phyloP scores from a whole-genome alignment of 2,329 filamentous ascomycete species.

The Talaromyces sp. region DNA sequence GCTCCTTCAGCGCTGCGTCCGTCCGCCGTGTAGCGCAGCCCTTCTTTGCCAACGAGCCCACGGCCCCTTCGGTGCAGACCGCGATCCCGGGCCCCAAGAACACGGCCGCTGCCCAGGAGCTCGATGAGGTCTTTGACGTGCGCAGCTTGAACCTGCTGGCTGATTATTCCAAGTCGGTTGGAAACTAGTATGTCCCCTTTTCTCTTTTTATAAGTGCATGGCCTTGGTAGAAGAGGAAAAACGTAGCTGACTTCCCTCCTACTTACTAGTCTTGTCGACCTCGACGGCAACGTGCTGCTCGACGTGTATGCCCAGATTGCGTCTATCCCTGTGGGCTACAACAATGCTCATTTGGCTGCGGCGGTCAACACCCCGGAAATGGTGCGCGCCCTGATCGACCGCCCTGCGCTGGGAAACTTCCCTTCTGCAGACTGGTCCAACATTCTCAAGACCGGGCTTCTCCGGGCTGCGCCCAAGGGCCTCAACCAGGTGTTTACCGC shows the following conservation, averaged over 20 bases:
- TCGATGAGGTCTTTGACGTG: conserved; percentile 78
- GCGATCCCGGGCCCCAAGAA: conserved; percentile 72
- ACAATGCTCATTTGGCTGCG: conserved; percentile 71
- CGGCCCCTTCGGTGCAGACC: conserved; percentile 51
- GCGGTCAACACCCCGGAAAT: conserved; percentile 73
- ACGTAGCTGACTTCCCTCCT: background rate
- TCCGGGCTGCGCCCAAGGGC: conserved; percentile 77
- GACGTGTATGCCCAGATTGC: conserved; percentile 74
- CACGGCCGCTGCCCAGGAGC: conserved; percentile 63
- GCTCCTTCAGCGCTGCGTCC: conserved; percentile 33
- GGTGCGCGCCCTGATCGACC: conserved; percentile 76
- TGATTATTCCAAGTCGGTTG: conserved; percentile 68
- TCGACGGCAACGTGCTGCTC: conserved; percentile 48
- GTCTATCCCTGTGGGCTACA: conserved; percentile 88
- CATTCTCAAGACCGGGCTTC: conserved; percentile 72
- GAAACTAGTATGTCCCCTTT: conserved; percentile 62
- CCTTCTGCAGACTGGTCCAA: conserved; percentile 78
- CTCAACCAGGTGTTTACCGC: conserved; percentile 87
- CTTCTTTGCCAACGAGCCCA: conserved; percentile 57
- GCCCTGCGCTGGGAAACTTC: conserved; percentile 87
- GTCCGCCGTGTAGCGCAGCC: conserved; percentile 36
- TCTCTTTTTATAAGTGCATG: background rate
- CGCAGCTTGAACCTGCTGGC: conserved; percentile 78
- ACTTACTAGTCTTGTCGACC: conserved; percentile 40
- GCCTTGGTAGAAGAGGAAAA: background rate